A percentile compares a stretch with the other conserved stretches of the same genome.
phyloP scores from a whole-genome alignment of 2,329 filamentous ascomycete species.

The Colletotrichum destructivum region DNA sequence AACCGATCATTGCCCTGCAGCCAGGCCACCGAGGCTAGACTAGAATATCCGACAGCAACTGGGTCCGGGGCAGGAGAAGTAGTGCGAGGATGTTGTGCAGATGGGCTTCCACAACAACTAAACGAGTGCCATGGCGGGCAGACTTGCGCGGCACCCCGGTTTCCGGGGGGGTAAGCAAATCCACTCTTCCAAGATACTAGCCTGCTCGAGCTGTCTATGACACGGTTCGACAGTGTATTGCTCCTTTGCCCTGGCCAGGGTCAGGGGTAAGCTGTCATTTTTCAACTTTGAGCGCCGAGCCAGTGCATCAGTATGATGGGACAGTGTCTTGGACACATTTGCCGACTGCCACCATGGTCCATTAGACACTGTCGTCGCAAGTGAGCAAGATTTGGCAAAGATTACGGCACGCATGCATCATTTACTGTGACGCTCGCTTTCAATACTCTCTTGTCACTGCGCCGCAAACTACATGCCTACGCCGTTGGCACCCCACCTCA shows the following conservation, averaged over 20 bases:
- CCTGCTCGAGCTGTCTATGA: slow-evolving; percentile 19
- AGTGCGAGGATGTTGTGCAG: slow-evolving; percentile 39
- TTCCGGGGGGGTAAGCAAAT: slow-evolving; percentile 20
- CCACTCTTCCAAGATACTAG: slow-evolving; percentile 24
- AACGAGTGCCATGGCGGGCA: slow-evolving; percentile 21
- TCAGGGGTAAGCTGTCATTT: slow-evolving; percentile 35
- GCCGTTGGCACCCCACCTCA: not conserved
- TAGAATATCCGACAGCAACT: slow-evolving; percentile 6
- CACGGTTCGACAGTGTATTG: not conserved
- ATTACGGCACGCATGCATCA: not conserved
- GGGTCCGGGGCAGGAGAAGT: slow-evolving; percentile 24
- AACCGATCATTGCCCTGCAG: not conserved
- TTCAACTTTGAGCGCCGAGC: slow-evolving; percentile 29
- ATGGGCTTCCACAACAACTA: slow-evolving; percentile 27
- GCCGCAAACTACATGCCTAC: slow-evolving; percentile 1
- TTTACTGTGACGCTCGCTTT: not conserved
- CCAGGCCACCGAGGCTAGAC: not conserved
- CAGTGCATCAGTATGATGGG: slow-evolving; percentile 24
- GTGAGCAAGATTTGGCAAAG: not conserved
- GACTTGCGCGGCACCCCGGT: slow-evolving; percentile 26
- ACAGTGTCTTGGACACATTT: slow-evolving; percentile 19
- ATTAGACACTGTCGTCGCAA: not conserved
- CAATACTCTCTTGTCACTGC: not conserved
- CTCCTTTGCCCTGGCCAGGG: slow-evolving; percentile 2
- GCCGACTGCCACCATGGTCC: slow-evolving; percentile 13